Base-by-base conservation (phyloP, 352 stramenopile genomes). In the Phytophthora colocasiae region DNA sequence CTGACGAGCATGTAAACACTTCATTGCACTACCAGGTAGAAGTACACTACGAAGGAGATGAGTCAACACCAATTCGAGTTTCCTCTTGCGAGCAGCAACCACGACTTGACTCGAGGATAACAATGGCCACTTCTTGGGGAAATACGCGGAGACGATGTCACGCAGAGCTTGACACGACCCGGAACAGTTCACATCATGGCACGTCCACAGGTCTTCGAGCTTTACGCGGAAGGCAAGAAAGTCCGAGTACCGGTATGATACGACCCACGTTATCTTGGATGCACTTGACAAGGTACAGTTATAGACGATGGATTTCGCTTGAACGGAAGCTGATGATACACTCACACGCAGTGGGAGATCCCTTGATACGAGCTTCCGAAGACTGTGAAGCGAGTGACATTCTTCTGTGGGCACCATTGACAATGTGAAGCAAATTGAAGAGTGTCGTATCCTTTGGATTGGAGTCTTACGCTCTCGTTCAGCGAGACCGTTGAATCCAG, bases 131-230 rank as follows among this genome's bases (percentile, higher is more conserved):
- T 83, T 83, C 61, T 75, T 75, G 15, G 81, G 81, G 63, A 90
- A 90, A 54, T 58, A 86, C 40, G 71, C 64, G 46, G 48, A 27
- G 5, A 88, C 14, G 49, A 80, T 77, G 54, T 90, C 78, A 9
- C 78, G 78, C 45, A 88, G 75, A 36, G 78, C 69, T 41, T 90
- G 67, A 45, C 81, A 90, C 36, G 81, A 87, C 22, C 81, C 81
- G 10, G 29, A 69, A 71, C 81, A 90, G 58, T 86, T 88, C 56
- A 27, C 7, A 26, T 60, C 69, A 50, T 78, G 63, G 36, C 81
- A 90, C 14, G 78, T 90, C 65, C 69, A 73, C 29, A 75, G 31
- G n/a, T 82, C 67, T 15, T 82, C 64, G 34, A 90, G 43, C 17
- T 77, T 61, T 52, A 36, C 60, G 44, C 78, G 75, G 59, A 90